Evolutionary conservation across 345 rosid genomes (phyloP).

Genomic region (Ceriops zippeliana): DNA sequence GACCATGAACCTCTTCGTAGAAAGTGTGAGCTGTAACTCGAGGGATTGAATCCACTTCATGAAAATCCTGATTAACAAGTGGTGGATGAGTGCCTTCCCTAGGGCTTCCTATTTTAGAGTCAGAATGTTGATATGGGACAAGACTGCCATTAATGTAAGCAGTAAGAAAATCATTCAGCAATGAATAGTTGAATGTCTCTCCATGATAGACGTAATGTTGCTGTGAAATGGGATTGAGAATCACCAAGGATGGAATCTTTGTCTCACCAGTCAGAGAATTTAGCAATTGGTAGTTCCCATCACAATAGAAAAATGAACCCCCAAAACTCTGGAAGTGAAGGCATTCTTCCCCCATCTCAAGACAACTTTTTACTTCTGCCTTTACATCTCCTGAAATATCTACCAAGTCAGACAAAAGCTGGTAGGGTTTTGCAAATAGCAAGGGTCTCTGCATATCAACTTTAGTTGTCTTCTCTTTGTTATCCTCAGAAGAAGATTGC

Average conservation of each 20-base stretch:
- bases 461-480: constrained; percentile 32
- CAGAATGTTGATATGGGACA: constrained; percentile 59
- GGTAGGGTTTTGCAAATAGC: constrained; percentile 30
- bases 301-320: constrained; percentile 72
- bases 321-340: constrained; percentile 37
- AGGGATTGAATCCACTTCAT: constrained; percentile 71
- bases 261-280: constrained; percentile 61
- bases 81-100: constrained; percentile 62
- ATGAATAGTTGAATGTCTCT: constrained; percentile 41
- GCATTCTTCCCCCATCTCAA: constrained; percentile 34
- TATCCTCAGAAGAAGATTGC: constrained; percentile 29
- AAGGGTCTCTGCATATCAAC: constrained; percentile 26
- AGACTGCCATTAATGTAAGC: constrained; percentile 60
- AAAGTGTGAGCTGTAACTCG: constrained; percentile 53
- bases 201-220: constrained; percentile 60
- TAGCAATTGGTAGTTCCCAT: constrained; percentile 64
- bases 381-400: constrained; percentile 21
- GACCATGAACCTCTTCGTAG: constrained; percentile 53
- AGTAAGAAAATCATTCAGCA: constrained; percentile 48
- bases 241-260: constrained; percentile 69
- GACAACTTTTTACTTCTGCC: constrained; percentile 29
- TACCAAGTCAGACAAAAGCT: constrained; percentile 25
- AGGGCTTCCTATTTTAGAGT: constrained; percentile 37
- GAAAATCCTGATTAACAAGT: constrained; percentile 77
- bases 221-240: constrained; percentile 60